phyloP scores from a whole-genome alignment of 2,329 filamentous ascomycete genomes.

The Phyllosticta ampelicida region DNA sequence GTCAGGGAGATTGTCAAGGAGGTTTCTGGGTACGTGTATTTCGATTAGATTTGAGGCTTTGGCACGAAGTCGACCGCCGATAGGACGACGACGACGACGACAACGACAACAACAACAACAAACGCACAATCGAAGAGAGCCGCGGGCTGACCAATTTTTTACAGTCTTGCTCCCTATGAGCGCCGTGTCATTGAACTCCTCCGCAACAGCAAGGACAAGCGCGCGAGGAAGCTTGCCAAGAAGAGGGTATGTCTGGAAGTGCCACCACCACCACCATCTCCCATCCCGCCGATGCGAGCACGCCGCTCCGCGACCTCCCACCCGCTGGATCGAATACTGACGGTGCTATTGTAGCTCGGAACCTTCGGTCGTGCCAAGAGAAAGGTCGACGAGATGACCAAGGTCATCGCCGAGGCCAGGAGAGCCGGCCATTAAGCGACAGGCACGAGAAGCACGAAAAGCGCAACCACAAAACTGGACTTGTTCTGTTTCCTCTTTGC shows the following conservation, averaged over 20 bases:
- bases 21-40: slow-evolving; percentile 70
- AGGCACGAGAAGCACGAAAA: slow-evolving; percentile 1
- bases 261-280: background rate
- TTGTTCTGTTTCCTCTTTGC: slow-evolving; percentile 5
- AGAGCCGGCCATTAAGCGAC: slow-evolving; percentile 54
- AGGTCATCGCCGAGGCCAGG: slow-evolving; percentile 94
- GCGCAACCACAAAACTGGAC: slow-evolving; percentile 1
- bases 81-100: slow-evolving; percentile 1
- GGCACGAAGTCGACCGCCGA: slow-evolving; percentile 3
- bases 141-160: slow-evolving; percentile 9
- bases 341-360: slow-evolving; percentile 56
- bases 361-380: slow-evolving; percentile 98
- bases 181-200: slow-evolving; percentile 98
- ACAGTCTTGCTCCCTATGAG: slow-evolving; percentile 83
- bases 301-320: background rate
- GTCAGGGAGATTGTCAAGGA: slow-evolving; percentile 97
- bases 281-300: background rate
- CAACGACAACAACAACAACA: background rate
- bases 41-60: background rate
- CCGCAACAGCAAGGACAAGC: slow-evolving; percentile 99
- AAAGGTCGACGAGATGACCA: slow-evolving; percentile 99
- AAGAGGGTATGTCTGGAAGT: slow-evolving; percentile 65
- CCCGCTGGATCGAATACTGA: slow-evolving; percentile 17
- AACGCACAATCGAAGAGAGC: background rate
- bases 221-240: slow-evolving; percentile 97